A percentile compares a stretch with the other conserved stretches of the same genome.
These are phyloP conservation scores for Spencermartinsiella europaea DNA, from an alignment of 805 yeast species.

Conservation along the genomic window DNA sequence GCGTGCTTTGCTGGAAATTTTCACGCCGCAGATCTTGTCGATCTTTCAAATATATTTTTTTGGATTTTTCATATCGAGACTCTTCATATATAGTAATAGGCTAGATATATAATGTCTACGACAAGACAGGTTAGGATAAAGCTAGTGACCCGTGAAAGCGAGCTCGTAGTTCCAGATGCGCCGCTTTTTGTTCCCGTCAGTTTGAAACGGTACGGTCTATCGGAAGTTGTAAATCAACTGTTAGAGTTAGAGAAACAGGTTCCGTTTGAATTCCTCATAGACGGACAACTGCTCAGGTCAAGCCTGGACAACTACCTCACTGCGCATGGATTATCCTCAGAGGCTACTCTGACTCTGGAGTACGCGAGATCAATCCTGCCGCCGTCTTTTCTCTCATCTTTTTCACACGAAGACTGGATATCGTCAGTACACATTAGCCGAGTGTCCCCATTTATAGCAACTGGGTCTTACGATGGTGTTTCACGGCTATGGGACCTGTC, in stretches of 20 bases:
- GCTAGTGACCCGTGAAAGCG: conserved; percentile 71
- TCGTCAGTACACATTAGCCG: conserved; percentile 61
- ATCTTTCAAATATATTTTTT: too few species aligned
- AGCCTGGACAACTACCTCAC: conserved; percentile 76
- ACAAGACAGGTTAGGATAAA: conserved; percentile 63
- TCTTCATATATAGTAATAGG: too few species aligned
- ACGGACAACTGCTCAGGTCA: conserved; percentile 73
- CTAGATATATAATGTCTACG: too few species aligned
- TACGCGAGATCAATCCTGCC: conserved; percentile 91
- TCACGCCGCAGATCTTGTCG: too few species aligned
- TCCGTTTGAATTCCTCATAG: conserved; percentile 89
- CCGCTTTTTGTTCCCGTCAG: conserved; percentile 86
- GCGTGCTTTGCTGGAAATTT: too few species aligned
- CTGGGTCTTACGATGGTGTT: conserved; percentile 93
- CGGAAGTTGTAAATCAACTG: conserved; percentile 92
- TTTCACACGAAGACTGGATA: conserved; percentile 93
- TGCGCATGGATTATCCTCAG: conserved; percentile 73
- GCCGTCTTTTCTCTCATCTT: conserved; percentile 86
- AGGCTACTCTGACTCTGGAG: conserved; percentile 73
- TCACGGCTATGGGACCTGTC: conserved; percentile 83
- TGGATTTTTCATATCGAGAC: too few species aligned
- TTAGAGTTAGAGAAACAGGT: conserved; percentile 55
- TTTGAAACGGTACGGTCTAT: conserved; percentile 83
- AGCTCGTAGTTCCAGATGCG: conserved; percentile 66
- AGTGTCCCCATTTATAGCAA: conserved; percentile 46